Base-by-base conservation (phyloP, 23 red algal species). In the Rhodosorus marinus region DNA sequence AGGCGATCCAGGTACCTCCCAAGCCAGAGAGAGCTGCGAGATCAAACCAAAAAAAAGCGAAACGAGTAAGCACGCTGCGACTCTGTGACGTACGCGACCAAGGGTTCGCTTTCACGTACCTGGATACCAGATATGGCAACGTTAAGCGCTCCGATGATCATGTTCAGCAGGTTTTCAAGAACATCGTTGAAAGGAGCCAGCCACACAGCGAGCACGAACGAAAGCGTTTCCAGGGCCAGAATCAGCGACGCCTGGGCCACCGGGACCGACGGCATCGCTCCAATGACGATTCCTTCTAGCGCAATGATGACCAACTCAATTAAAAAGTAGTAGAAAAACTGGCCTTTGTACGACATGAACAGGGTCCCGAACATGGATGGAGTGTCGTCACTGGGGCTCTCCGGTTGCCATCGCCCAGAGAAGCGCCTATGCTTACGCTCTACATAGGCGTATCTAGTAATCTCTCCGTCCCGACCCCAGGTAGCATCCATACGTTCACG, bases 391-490 rank as follows among this genome's bases (percentile, higher is more conserved):
- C 23, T 26, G 1, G 47, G 47, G 4, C 22, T 24, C 22, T 26
- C 22, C 47, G 47, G 23, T 22, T 26, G 26, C 47, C 47, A 50
- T 26, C 23, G 47, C 4, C 47, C 47, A 1, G 47, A 22, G 26
- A 50, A 50, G 47, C 47, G 47, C 47, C 47, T 22, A 26, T 50
- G 23, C 47, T 50, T 50, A 22, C 47, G 47, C 47, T 50, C 47
- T 26, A 50, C 47, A 50, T 24, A 50, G 22, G 22, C 23, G 47
- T 50, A 50, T 2, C 22, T n/a, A n/a, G n/a, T n/a, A n/a, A n/a
- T n/a, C n/a, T n/a, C n/a, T n/a, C n/a, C n/a, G n/a, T n/a, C n/a
- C n/a, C n/a, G n/a, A n/a, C n/a, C n/a, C n/a, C n/a, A n/a, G n/a
- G n/a, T n/a, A n/a, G n/a, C n/a, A n/a, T n/a, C n/a, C n/a, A n/a